A percentile compares a stretch with the other conserved stretches of the same genome.
These are phyloP conservation scores for Boechera divaricarpa DNA, from an alignment of 345 rosid genomes.

Conservation along the genomic window DNA sequence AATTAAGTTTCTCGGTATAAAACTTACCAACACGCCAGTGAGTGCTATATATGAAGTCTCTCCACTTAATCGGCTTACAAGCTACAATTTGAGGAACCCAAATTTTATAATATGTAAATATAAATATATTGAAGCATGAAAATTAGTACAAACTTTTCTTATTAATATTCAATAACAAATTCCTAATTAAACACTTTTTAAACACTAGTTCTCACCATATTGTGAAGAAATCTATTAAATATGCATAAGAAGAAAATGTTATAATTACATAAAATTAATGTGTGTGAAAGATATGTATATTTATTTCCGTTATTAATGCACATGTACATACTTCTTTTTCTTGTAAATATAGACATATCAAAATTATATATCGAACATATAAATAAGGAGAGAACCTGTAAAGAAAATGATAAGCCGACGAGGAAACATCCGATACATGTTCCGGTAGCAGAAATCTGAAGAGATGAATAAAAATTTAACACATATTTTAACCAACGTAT, in stretches of 20 bases:
- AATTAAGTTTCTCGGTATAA: background rate
- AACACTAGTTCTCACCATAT: background rate
- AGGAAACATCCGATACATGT: slow-evolving; percentile 74
- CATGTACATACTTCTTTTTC: background rate
- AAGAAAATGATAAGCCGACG: slow-evolving; percentile 56
- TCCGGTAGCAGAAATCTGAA: slow-evolving; percentile 84
- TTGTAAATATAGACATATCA: background rate
- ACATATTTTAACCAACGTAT: background rate
- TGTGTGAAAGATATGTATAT: background rate
- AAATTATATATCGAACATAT: background rate
- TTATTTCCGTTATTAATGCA: background rate
- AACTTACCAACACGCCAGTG: slow-evolving; percentile 35
- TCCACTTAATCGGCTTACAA: slow-evolving; percentile 43
- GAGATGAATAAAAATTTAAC: background rate
- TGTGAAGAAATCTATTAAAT: background rate
- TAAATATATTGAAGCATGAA: background rate
- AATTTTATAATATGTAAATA: background rate
- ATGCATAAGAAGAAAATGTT: background rate
- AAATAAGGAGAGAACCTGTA: slow-evolving; percentile 49
- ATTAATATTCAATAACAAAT: background rate
- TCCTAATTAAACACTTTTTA: background rate
- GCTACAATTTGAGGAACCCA: slow-evolving; percentile 44
- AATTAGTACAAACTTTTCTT: background rate
- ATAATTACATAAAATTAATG: background rate
- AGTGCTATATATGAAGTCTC: slow-evolving; percentile 33